Base-by-base conservation (phyloP, 2,329 filamentous ascomycete genomes). In the Mycogone perniciosa region DNA sequence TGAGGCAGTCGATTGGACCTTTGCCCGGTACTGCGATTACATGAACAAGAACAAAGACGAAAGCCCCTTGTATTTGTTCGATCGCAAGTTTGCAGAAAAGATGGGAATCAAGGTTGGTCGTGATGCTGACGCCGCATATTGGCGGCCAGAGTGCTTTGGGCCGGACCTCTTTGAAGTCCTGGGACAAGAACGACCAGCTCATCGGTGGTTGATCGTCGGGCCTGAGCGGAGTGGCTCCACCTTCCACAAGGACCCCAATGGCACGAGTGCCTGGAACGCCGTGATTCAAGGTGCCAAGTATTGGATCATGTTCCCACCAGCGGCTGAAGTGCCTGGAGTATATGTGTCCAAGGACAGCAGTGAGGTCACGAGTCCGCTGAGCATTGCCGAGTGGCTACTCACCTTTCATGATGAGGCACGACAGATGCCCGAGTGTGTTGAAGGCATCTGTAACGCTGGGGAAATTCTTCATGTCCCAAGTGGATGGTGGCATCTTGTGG, bases 271-370 rank as follows among this genome's bases (percentile, higher is more conserved):
- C 0, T 97, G 92, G 93, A 97, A 97, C 65, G 92, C 91, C 1
- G 89, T 96, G 10, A 75, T 97, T 30, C 82, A 86, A 53, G 93
- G 92, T 5, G 82, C 85, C 33, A 97, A 97, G 65, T 97, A 97
- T 74, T 97, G 93, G 92, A 92, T 97, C 67, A 95, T 97, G 89
- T 97, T 97, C 63, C 90, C 89, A 0, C 86, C 88, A 0, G 82
- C 82, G 0, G 80, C 83, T 0, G 76, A 84, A 4, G 90, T 93
- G 6, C 92, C 92, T 0, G 92, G 92, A 4, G 91, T 97, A 35
- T 95, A 86, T 60, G 88, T 96, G 39, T 95, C 88, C 4, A 77
- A 84, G 37, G 93, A 97, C 64, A 86, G 89, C 64, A 91, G 88
- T 63, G 92, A 97, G 69, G 91, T 97, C 46, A 97, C 92, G 0